Evolutionary conservation across 2,329 filamentous ascomycete genomes (phyloP).

Genomic region (Penicillium digitatum): DNA sequence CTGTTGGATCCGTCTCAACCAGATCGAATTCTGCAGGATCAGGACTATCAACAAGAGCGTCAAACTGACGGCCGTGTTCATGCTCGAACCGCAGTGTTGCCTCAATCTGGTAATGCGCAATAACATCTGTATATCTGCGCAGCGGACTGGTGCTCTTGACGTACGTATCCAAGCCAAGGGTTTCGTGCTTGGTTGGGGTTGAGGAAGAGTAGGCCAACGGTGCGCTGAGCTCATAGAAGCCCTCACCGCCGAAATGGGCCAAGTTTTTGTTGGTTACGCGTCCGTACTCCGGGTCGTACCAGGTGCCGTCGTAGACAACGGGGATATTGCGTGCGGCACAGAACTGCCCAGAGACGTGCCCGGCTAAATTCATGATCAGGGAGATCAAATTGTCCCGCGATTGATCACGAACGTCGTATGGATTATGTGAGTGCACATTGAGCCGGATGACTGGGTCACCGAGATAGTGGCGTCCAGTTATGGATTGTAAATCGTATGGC

Average conservation of each 20-base stretch:
- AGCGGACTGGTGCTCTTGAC: conserved; percentile 59
- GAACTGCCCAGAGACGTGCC: conserved; percentile 36
- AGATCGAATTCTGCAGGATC: not conserved
- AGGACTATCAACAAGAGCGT: conserved; percentile 26
- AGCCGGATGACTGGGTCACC: conserved; percentile 45
- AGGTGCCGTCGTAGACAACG: conserved; percentile 36
- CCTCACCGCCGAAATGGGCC: conserved; percentile 40
- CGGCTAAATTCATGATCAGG: conserved; percentile 55
- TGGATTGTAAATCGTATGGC: conserved; percentile 30
- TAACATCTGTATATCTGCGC: conserved; percentile 58
- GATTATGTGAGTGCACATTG: conserved; percentile 26
- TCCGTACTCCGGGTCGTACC: conserved; percentile 40
- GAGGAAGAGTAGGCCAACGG: conserved; percentile 45
- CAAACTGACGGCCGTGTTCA: conserved; percentile 41
- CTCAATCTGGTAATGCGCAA: conserved; percentile 63
- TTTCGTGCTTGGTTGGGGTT: conserved; percentile 47
- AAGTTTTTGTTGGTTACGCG: conserved; percentile 37
- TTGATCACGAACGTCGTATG: conserved; percentile 37
- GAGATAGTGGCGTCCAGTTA: conserved; percentile 31
- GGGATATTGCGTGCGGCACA: conserved; percentile 38
- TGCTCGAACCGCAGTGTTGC: conserved; percentile 57
- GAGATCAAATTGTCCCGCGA: conserved; percentile 41
- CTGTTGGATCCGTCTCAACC: not conserved
- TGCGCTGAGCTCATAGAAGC: conserved; percentile 36
- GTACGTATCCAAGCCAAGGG: conserved; percentile 53